Conservation (phyloP, 805 yeast species). For the Zygosaccharomyces siamensis region DNA sequence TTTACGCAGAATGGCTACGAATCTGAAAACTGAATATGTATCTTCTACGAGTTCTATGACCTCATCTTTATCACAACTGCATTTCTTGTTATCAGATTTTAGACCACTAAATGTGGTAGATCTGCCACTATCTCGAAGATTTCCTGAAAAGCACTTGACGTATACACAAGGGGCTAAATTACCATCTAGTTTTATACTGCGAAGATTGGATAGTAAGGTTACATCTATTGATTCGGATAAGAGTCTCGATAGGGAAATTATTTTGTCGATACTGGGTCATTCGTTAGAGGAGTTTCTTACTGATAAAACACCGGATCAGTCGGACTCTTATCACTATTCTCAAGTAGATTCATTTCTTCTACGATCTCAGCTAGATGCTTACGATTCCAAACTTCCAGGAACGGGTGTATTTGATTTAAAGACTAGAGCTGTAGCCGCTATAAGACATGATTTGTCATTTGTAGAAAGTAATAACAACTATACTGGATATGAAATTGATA, state of each 20-base stretch:
- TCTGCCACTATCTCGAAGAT: slow-evolving; percentile 41
- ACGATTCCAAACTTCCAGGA: slow-evolving; percentile 73
- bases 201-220: slow-evolving; percentile 41
- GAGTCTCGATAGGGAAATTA: slow-evolving; percentile 58
- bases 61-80: slow-evolving; percentile 64
- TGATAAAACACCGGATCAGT: slow-evolving; percentile 11
- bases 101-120: slow-evolving; percentile 45
- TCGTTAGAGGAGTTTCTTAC: slow-evolving; percentile 65
- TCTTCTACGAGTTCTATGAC: slow-evolving; percentile 93
- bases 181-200: slow-evolving; percentile 56
- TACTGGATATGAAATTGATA: slow-evolving; percentile 62
- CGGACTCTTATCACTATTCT: slow-evolving; percentile 67
- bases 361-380: slow-evolving; percentile 89
- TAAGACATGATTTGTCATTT: slow-evolving; percentile 69
- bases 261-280: slow-evolving; percentile 72
- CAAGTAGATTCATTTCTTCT: slow-evolving; percentile 61
- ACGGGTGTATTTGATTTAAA: slow-evolving; percentile 89
- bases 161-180: slow-evolving; percentile 44
- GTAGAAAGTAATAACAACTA: slow-evolving; percentile 50
- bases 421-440: slow-evolving; percentile 84
- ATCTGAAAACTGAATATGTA: slow-evolving; percentile 38
- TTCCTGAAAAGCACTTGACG: slow-evolving; percentile 34
- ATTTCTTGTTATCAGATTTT: slow-evolving; percentile 59
- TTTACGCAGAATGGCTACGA: slow-evolving; percentile 46
- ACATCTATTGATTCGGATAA: slow-evolving; percentile 71